These are phyloP conservation scores for Mariannaea elegans DNA, from an alignment of 2,329 filamentous ascomycete genomes.

Conservation along the genomic window DNA sequence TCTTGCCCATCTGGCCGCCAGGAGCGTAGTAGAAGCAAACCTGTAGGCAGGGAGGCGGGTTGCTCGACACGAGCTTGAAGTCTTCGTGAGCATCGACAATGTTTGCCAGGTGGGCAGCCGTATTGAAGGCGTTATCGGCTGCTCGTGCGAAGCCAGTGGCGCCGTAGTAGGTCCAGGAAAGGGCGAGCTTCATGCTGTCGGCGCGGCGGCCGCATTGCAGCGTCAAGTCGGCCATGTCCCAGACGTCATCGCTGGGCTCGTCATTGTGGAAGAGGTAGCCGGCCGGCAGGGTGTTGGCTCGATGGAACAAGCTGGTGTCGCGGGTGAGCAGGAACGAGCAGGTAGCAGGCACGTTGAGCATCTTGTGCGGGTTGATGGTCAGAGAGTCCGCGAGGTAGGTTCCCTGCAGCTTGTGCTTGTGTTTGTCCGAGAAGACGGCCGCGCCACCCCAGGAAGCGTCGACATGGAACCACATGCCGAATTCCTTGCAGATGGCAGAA, in stretches of 20 bases:
- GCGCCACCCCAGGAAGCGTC: constrained; percentile 92
- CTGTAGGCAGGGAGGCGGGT: constrained; percentile 87
- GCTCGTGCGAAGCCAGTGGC: constrained; percentile 73
- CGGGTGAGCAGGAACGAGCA: constrained; percentile 87
- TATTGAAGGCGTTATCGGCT: constrained; percentile 76
- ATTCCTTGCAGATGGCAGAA: constrained; percentile 73
- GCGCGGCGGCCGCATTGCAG: constrained; percentile 91
- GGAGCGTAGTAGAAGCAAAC: constrained; percentile 92
- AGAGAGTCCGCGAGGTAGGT: constrained; percentile 81
- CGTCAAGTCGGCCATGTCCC: constrained; percentile 91
- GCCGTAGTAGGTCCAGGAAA: constrained; percentile 92
- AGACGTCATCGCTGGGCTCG: constrained; percentile 66
- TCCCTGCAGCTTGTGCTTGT: constrained; percentile 72
- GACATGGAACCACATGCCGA: constrained; percentile 89
- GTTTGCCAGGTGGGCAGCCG: constrained; percentile 73
- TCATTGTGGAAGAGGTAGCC: constrained; percentile 82
- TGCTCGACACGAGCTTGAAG: constrained; percentile 77
- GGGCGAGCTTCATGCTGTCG: constrained; percentile 86
- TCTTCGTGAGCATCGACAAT: constrained; percentile 63
- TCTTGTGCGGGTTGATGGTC: constrained; percentile 95
- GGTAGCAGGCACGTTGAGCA: constrained; percentile 90
- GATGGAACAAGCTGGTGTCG: constrained; percentile 80
- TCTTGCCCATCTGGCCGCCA: constrained; percentile 54
- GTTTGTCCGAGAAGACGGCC: constrained; percentile 75
- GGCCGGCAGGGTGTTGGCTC: constrained; percentile 84